Conservation (phyloP, 345 rosid genomes). For the Murraya paniculata region DNA sequence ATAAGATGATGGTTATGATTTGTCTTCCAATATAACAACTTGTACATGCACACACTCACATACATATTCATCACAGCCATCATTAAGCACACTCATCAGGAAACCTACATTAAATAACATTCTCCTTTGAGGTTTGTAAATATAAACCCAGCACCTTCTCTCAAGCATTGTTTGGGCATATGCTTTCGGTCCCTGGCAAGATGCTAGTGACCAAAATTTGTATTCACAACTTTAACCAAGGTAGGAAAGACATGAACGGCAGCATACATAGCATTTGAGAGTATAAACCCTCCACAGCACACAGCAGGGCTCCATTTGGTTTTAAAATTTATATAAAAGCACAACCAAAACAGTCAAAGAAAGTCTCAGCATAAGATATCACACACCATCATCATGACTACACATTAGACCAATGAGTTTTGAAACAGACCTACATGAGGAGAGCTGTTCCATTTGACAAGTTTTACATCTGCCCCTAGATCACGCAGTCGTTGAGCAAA, state of each 20-base stretch:
- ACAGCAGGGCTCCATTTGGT: not conserved
- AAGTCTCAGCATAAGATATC: conserved; percentile 5
- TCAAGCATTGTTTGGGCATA: not conserved
- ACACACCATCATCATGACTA: conserved; percentile 6
- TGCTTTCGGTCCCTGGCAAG: not conserved
- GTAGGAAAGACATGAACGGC: not conserved
- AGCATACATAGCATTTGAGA: not conserved
- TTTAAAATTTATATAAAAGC: not conserved
- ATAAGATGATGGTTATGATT: not conserved
- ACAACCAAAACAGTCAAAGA: not conserved
- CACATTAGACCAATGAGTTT: not conserved
- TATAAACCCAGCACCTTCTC: not conserved
- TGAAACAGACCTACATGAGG: conserved; percentile 83
- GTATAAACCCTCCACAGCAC: not conserved
- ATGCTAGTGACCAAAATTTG: not conserved
- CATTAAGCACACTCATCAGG: not conserved
- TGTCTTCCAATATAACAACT: not conserved
- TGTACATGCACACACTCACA: not conserved
- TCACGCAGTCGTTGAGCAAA: conserved; percentile 65
- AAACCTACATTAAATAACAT: not conserved
- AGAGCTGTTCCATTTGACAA: conserved; percentile 70
- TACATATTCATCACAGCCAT: not conserved
- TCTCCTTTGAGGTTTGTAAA: not conserved
- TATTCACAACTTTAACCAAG: not conserved
- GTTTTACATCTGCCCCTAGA: conserved; percentile 80